These are phyloP conservation scores for Trichophyton rubrum DNA, from an alignment of 2,329 filamentous ascomycete species.

Conservation along the genomic window DNA sequence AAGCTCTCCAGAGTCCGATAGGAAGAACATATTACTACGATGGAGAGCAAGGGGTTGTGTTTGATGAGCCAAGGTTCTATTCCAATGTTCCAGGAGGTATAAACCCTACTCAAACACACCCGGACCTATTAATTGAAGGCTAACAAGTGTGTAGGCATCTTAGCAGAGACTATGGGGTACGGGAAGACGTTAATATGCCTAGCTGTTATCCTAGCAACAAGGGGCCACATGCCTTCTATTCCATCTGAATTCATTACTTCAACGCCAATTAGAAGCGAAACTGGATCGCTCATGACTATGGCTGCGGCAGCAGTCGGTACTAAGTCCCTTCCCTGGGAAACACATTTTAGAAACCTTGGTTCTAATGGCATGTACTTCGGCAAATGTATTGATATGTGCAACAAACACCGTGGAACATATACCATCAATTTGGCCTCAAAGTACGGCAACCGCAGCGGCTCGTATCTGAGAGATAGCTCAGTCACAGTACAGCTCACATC, in stretches of 20 bases:
- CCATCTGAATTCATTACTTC: slow-evolving; percentile 48
- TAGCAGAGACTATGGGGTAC: slow-evolving; percentile 40
- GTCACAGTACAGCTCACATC: slow-evolving; percentile 21
- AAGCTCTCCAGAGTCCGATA: slow-evolving; percentile 46
- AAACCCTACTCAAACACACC: neutral
- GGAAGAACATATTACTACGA: slow-evolving; percentile 59
- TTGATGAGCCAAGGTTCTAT: slow-evolving; percentile 57
- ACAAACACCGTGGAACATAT: slow-evolving; percentile 49
- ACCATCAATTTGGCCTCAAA: slow-evolving; percentile 36
- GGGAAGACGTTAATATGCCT: slow-evolving; percentile 87
- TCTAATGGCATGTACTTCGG: slow-evolving; percentile 40
- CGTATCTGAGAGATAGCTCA: slow-evolving; percentile 14
- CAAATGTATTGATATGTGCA: slow-evolving; percentile 45
- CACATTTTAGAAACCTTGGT: slow-evolving; percentile 45
- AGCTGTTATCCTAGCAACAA: slow-evolving; percentile 62
- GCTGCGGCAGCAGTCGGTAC: slow-evolving; percentile 56
- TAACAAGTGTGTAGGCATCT: slow-evolving; percentile 23
- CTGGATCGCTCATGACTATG: slow-evolving; percentile 62
- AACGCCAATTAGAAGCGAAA: slow-evolving; percentile 30
- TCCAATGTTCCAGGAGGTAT: slow-evolving; percentile 61
- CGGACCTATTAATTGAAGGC: neutral
- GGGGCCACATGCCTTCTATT: slow-evolving; percentile 51
- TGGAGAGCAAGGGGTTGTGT: slow-evolving; percentile 47
- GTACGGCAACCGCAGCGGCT: slow-evolving; percentile 33
- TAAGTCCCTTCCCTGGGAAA: slow-evolving; percentile 57